Percentiles rank a stretch among this genome's conserved stretches.
Conservation (phyloP, 2,329 filamentous ascomycete genomes). For the Neonectria hederae region DNA sequence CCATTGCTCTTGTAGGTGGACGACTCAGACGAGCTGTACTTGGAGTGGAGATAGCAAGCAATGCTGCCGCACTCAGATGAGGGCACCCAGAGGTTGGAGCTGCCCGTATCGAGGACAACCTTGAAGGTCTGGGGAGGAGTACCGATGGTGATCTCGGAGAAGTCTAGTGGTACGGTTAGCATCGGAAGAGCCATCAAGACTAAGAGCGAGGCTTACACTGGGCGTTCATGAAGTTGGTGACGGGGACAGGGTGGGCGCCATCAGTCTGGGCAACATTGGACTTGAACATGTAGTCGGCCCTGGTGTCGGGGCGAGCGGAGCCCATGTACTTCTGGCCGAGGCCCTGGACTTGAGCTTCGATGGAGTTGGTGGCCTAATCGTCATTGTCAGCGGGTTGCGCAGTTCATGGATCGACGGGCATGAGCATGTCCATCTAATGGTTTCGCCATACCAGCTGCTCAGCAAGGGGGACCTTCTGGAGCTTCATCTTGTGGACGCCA, state of each 20-base stretch:
- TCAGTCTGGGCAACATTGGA: constrained; percentile 73
- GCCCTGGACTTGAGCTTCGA: constrained; percentile 82
- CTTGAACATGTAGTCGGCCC: constrained; percentile 82
- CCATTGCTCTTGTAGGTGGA: constrained; percentile 96
- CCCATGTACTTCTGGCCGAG: constrained; percentile 98
- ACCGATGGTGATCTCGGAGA: constrained; percentile 94
- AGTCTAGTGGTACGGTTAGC: constrained; percentile 68
- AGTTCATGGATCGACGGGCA: background rate
- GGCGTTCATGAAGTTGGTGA: constrained; percentile 98
- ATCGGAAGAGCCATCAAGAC: background rate
- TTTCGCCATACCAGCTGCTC: constrained; percentile 83
- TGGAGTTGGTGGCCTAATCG: constrained; percentile 76
- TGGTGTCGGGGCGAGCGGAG: constrained; percentile 67
- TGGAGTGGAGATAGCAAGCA: constrained; percentile 96
- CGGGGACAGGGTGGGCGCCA: constrained; percentile 80
- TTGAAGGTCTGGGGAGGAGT: constrained; percentile 96
- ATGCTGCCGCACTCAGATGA: constrained; percentile 91
- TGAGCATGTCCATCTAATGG: background rate
- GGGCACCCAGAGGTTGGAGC: constrained; percentile 99
- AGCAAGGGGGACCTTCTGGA: constrained; percentile 92
- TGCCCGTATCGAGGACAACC: constrained; percentile 97
- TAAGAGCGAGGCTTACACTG: constrained; percentile 77
- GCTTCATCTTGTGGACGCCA: constrained; percentile 93
- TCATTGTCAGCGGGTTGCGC: constrained; percentile 26
- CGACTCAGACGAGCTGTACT: constrained; percentile 92